phyloP scores from a whole-genome alignment of 2,329 filamentous ascomycete genomes.

The Fusarium goolgardi region DNA sequence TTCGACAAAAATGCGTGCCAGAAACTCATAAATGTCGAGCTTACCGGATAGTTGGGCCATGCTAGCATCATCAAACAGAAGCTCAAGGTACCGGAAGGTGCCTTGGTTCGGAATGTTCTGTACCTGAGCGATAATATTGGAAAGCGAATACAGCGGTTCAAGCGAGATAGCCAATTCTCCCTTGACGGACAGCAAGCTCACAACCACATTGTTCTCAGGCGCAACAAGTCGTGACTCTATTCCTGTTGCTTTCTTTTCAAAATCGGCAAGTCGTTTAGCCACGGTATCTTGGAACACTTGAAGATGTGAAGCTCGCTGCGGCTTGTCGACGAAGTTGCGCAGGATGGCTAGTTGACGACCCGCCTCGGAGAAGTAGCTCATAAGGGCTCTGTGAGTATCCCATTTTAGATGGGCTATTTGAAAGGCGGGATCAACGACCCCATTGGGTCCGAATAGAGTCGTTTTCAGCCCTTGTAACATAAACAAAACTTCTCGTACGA shows the following conservation, averaged over 20 bases:
- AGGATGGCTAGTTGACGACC: slow-evolving; percentile 60
- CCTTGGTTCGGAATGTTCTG: slow-evolving; percentile 60
- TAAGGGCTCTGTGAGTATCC: slow-evolving; percentile 62
- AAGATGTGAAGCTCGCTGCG: slow-evolving; percentile 67
- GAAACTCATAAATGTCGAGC: slow-evolving; percentile 67
- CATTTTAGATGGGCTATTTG: slow-evolving; percentile 62
- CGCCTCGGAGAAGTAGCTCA: slow-evolving; percentile 60
- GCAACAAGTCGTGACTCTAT: slow-evolving; percentile 72
- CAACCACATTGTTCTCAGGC: slow-evolving; percentile 62
- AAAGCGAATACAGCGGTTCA: slow-evolving; percentile 68
- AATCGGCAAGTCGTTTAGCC: slow-evolving; percentile 63
- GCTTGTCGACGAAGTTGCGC: slow-evolving; percentile 57
- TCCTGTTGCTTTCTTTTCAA: slow-evolving; percentile 68
- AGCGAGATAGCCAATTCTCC: slow-evolving; percentile 66
- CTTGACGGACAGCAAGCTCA: slow-evolving; percentile 75
- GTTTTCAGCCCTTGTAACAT: slow-evolving; percentile 86
- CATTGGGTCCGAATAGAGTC: slow-evolving; percentile 70
- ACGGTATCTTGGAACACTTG: slow-evolving; percentile 78
- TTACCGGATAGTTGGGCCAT: slow-evolving; percentile 77
- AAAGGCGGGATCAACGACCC: slow-evolving; percentile 55
- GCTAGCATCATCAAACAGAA: slow-evolving; percentile 77
- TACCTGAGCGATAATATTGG: slow-evolving; percentile 70
- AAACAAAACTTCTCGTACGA: slow-evolving; percentile 81
- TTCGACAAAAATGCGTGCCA: slow-evolving; percentile 78
- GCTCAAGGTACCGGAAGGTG: slow-evolving; percentile 81